Evolutionary conservation across 176 grass and related monocot genomes (phyloP).

Genomic region (Juncus effusus): DNA sequence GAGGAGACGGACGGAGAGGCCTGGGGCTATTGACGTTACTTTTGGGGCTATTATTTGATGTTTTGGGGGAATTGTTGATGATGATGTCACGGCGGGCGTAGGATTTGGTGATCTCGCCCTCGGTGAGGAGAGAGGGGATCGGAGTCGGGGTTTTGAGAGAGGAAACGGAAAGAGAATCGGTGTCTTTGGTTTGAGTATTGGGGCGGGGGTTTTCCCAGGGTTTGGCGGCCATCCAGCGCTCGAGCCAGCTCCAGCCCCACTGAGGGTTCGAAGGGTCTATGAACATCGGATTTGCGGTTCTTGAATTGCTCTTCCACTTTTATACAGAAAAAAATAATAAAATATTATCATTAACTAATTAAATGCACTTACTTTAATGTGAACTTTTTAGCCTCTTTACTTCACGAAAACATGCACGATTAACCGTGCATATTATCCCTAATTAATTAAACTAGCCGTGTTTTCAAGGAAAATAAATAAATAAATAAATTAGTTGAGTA

Average conservation of each 20-base stretch:
- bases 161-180: slow-evolving; percentile 39
- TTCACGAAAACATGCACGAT: no score
- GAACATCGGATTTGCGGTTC: slow-evolving; percentile 79
- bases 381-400: no score
- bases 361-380: no score
- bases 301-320: slow-evolving; percentile 94
- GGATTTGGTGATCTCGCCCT: slow-evolving; percentile 87
- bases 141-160: slow-evolving; percentile 24
- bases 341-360: slow-evolving; percentile 5
- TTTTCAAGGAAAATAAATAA: background rate
- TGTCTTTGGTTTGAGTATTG: slow-evolving; percentile 63
- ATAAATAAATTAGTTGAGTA: background rate
- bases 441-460: background rate
- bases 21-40: slow-evolving; percentile 43
- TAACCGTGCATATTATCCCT: no score
- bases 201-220: slow-evolving; percentile 56
- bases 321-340: background rate
- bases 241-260: slow-evolving; percentile 99
- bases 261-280: slow-evolving; percentile 86
- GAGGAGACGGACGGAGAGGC: slow-evolving; percentile 41
- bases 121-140: slow-evolving; percentile 37
- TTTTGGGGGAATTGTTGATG: slow-evolving; percentile 39
- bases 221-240: slow-evolving; percentile 96
- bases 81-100: slow-evolving; percentile 63
- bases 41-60: slow-evolving; percentile 35